These are phyloP conservation scores for Aspergillus amoenus DNA, from an alignment of 2,329 filamentous ascomycete species.

Conservation along the genomic window DNA sequence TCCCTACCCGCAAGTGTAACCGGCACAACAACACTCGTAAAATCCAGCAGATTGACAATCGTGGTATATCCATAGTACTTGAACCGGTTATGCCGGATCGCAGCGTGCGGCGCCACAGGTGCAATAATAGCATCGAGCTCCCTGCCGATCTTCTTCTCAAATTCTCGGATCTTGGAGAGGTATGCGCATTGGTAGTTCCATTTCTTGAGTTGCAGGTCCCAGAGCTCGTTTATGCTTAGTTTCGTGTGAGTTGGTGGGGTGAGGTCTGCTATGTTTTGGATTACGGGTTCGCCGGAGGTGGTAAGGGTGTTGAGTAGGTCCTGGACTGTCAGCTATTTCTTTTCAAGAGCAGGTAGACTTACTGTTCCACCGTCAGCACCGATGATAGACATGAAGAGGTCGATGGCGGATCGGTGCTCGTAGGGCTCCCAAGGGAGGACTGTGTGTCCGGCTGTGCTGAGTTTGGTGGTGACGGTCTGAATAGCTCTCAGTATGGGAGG, in stretches of 20 bases:
- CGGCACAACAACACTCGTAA: constrained; percentile 46
- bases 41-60: constrained; percentile 42
- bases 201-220: constrained; percentile 29
- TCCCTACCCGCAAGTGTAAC: constrained; percentile 44
- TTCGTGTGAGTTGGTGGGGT: constrained; percentile 17
- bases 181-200: constrained; percentile 37
- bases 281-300: constrained; percentile 38
- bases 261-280: constrained; percentile 32
- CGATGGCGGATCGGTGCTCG: not conserved
- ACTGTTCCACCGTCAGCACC: constrained; percentile 30
- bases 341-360: no score
- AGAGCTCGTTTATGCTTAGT: constrained; percentile 17
- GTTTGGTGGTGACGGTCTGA: constrained; percentile 22
- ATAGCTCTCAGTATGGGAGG: constrained; percentile 38
- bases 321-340: no score
- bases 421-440: constrained; percentile 31
- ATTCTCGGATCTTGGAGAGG: constrained; percentile 28
- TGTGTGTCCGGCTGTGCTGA: constrained; percentile 29
- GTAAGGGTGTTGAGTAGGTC: constrained; percentile 29
- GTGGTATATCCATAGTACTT: constrained; percentile 29
- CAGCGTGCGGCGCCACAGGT: constrained; percentile 39
- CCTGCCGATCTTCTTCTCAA: constrained; percentile 16
- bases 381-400: constrained; percentile 22
- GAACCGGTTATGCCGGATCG: constrained; percentile 36
- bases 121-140: constrained; percentile 42